These are phyloP conservation scores for Capronia epimyces DNA, from an alignment of 2,329 filamentous ascomycete genomes.

Conservation along the genomic window DNA sequence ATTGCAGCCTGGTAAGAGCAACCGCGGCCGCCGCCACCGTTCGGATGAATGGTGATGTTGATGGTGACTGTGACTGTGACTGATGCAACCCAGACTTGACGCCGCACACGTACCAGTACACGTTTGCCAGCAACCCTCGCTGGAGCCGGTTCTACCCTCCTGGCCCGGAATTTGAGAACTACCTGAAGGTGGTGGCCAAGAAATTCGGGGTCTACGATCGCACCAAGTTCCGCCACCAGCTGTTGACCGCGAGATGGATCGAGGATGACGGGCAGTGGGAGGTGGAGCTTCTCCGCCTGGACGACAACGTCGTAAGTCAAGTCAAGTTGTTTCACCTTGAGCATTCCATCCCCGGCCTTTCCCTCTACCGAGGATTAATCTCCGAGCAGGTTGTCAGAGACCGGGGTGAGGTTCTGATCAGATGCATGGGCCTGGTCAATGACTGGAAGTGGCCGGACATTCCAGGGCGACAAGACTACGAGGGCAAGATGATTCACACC, in stretches of 20 bases:
- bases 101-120: constrained; percentile 46
- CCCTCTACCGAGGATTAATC: neutral
- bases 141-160: constrained; percentile 26
- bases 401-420: constrained; percentile 31
- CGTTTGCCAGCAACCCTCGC: constrained; percentile 41
- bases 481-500: constrained; percentile 29
- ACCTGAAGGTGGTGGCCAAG: constrained; percentile 15
- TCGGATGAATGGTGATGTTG: no score
- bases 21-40: no score
- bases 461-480: constrained; percentile 27
- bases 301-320: constrained; percentile 4
- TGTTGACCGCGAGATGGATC: constrained; percentile 19
- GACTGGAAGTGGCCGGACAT: constrained; percentile 32
- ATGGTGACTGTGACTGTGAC: no score
- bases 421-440: constrained; percentile 28
- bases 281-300: constrained; percentile 3
- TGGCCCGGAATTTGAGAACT: constrained; percentile 19
- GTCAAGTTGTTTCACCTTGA: neutral
- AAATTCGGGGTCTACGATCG: constrained; percentile 24
- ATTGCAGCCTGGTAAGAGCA: neutral
- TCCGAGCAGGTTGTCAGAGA: neutral
- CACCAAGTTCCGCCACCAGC: constrained; percentile 20
- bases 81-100: constrained; percentile 37
- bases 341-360: neutral
- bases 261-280: constrained; percentile 10